phyloP scores from a whole-genome alignment of 139 green algal species.

The Picochlorum sp. region DNA sequence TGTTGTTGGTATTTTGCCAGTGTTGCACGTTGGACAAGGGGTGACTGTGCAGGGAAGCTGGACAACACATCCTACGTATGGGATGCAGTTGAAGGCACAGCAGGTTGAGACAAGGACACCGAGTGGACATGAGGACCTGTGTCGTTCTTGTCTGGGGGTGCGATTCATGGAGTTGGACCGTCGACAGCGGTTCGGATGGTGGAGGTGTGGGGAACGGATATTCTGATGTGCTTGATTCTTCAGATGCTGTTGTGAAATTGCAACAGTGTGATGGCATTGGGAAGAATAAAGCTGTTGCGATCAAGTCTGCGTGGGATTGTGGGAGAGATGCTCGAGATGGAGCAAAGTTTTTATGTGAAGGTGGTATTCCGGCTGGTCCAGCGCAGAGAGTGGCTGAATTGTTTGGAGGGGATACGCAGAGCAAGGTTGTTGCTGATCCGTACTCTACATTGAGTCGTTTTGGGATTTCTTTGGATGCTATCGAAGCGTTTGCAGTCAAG shows the following conservation, averaged over 20 bases:
- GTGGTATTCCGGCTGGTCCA: slow-evolving; percentile 12
- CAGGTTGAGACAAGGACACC: slow-evolving; percentile 9
- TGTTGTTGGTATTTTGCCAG: slow-evolving; percentile 29
- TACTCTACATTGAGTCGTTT: slow-evolving; percentile 12
- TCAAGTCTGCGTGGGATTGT: slow-evolving; percentile 31
- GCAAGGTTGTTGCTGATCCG: slow-evolving; percentile 7
- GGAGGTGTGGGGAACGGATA: slow-evolving; percentile 9
- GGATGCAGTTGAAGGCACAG: slow-evolving; percentile 20
- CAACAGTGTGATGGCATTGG: slow-evolving; percentile 12
- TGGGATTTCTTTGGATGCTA: slow-evolving; percentile 10
- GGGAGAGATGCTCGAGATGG: slow-evolving; percentile 8
- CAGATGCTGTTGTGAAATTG: slow-evolving; percentile 15
- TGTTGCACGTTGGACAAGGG: slow-evolving; percentile 22
- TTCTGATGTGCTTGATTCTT: slow-evolving; percentile 26
- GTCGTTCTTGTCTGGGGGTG: slow-evolving; percentile 25
- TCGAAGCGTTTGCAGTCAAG: slow-evolving; percentile 28
- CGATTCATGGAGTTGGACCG: slow-evolving; percentile 35
- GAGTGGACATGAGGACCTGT: slow-evolving; percentile 3
- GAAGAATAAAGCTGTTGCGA: slow-evolving; percentile 11
- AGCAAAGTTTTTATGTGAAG: slow-evolving; percentile 11
- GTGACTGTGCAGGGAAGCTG: slow-evolving; percentile 28
- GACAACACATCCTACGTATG: slow-evolving; percentile 32
- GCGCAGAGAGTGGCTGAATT: slow-evolving; percentile 17
- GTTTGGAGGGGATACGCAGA: neutral
- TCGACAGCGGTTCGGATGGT: slow-evolving; percentile 25